phyloP scores from a whole-genome alignment of 805 yeast species.

The Hanseniaspora guilliermondii region DNA sequence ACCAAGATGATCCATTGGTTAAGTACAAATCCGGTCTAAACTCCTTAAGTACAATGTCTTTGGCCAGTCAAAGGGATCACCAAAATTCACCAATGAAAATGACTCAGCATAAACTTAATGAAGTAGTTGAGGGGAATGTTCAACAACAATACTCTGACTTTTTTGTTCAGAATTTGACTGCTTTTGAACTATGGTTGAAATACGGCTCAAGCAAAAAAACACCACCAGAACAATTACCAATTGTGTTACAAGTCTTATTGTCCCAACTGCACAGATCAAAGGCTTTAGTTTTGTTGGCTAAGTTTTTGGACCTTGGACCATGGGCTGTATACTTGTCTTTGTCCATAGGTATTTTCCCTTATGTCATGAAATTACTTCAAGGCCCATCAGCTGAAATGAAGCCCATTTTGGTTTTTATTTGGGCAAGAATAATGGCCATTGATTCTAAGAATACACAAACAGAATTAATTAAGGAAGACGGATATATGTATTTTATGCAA shows the following conservation, averaged over 20 bases:
- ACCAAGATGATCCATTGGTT: conserved; percentile 20
- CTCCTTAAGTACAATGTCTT: conserved; percentile 29
- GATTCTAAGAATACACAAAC: conserved; percentile 83
- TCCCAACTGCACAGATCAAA: conserved; percentile 90
- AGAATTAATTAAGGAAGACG: conserved; percentile 82
- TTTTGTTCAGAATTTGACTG: conserved; percentile 90
- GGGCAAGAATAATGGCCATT: conserved; percentile 97
- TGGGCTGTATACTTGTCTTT: conserved; percentile 92
- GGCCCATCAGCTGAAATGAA: conserved; percentile 91
- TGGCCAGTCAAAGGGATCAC: conserved; percentile 23
- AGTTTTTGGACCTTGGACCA: conserved; percentile 87
- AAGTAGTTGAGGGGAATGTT: conserved; percentile 18
- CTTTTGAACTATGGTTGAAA: conserved; percentile 91
- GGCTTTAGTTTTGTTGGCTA: conserved; percentile 70
- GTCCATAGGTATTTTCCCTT: conserved; percentile 92
- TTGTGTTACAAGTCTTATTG: conserved; percentile 78
- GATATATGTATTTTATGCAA: conserved; percentile 73
- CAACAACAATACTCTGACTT: conserved; percentile 78
- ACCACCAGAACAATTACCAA: conserved; percentile 92
- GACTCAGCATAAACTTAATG: conserved; percentile 14
- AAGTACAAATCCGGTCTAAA: conserved; percentile 26
- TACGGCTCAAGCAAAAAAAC: conserved; percentile 72
- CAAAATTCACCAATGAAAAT: neutral
- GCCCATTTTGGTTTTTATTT: conserved; percentile 86
- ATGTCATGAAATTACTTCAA: conserved; percentile 76